These are phyloP conservation scores for Dryas drummondii DNA, from an alignment of 306 rosid species.

Conservation along the genomic window DNA sequence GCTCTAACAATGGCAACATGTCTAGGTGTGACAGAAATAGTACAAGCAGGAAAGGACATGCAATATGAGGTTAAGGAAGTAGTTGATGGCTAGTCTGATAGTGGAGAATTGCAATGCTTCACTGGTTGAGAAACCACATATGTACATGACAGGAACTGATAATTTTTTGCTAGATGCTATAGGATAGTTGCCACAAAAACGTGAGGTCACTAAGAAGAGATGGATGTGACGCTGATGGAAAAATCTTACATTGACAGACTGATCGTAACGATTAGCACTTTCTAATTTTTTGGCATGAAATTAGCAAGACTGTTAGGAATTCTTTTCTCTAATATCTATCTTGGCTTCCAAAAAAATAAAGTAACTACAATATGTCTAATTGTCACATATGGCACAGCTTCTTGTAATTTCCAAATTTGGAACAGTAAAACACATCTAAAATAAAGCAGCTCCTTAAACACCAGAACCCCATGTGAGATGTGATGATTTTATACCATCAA, in stretches of 20 bases:
- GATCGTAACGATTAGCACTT: no score
- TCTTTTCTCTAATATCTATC: no score
- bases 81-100: background rate
- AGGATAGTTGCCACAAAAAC: background rate
- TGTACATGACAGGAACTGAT: background rate
- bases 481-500: conserved; percentile 66
- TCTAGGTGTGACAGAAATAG: background rate
- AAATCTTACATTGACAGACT: no score
- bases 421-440: background rate
- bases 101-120: background rate
- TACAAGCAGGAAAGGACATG: background rate
- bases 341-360: no score
- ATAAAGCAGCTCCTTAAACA: background rate
- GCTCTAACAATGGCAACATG: background rate
- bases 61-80: background rate
- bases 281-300: no score
- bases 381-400: background rate
- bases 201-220: background rate
- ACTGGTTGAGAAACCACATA: background rate
- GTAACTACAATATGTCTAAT: background rate
- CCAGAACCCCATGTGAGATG: conserved; percentile 20
- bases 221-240: background rate
- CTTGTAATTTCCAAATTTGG: background rate
- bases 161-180: background rate
- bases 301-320: no score